A percentile compares a stretch with the other conserved stretches of the same genome.
These are phyloP conservation scores for Krasilnikovozyma curviuscula DNA, from an alignment of 768 basidiomycete genomes.

Conservation along the genomic window DNA sequence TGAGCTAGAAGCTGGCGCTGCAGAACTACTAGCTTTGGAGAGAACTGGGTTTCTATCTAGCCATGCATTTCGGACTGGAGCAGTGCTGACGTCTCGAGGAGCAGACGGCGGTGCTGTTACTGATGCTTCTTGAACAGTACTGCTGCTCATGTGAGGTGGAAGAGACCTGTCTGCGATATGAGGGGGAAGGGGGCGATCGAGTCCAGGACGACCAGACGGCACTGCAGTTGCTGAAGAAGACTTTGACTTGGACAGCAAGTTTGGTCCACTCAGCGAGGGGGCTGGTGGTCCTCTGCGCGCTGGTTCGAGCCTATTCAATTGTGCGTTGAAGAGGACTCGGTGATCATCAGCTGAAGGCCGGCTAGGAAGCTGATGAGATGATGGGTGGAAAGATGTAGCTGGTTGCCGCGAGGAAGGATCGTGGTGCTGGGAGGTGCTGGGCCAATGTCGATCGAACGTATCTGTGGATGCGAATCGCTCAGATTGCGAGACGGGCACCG, in stretches of 20 bases:
- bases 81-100: no score
- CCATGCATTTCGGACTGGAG: no score
- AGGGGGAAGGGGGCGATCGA: neutral
- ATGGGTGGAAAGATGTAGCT: conserved; percentile 26
- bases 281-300: conserved; percentile 19
- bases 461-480: conserved; percentile 57
- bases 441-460: conserved; percentile 93
- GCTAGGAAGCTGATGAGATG: conserved; percentile 23
- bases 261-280: conserved; percentile 25
- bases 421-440: conserved; percentile 20
- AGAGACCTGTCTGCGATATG: neutral
- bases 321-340: conserved; percentile 84
- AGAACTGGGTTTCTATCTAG: no score
- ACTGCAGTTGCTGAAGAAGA: neutral
- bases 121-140: no score
- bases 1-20: neutral
- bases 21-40: no score
- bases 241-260: neutral
- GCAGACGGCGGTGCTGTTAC: no score
- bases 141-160: no score
- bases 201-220: neutral
- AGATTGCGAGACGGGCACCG: conserved; percentile 46
- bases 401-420: neutral
- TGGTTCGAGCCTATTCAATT: conserved; percentile 73
- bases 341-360: conserved; percentile 37